phyloP scores from a whole-genome alignment of 176 grass and related monocot species.

The Aegilops tauschii region DNA sequence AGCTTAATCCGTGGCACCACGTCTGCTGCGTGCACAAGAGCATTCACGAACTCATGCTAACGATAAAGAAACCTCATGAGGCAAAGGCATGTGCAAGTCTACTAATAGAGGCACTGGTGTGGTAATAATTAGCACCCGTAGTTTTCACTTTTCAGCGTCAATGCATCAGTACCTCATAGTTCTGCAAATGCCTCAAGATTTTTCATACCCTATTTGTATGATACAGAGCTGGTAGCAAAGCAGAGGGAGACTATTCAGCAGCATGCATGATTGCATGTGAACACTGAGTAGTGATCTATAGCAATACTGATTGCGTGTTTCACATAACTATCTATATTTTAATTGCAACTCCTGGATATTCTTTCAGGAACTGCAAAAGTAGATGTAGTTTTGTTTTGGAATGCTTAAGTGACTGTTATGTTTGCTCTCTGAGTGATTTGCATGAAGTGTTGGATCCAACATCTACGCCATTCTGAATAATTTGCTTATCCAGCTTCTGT shows the following conservation, averaged over 20 bases:
- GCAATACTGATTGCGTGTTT: not conserved
- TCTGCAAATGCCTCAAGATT: not conserved
- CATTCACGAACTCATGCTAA: not conserved
- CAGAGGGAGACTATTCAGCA: not conserved
- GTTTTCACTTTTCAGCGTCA: not conserved
- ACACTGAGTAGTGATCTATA: not conserved
- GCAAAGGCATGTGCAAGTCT: not conserved
- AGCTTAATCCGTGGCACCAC: not conserved
- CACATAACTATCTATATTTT: not conserved
- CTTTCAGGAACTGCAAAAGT: not conserved
- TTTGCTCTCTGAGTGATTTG: not conserved
- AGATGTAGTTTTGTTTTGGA: not conserved
- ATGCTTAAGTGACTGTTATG: not conserved
- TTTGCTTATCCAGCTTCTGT: not conserved
- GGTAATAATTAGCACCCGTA: not conserved
- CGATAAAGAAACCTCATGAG: not conserved
- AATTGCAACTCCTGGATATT: not conserved
- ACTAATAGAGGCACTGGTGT: not conserved
- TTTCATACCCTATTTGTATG: not conserved
- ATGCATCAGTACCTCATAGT: not conserved
- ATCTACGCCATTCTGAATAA: not conserved
- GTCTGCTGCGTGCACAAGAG: not conserved
- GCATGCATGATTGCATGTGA: not conserved
- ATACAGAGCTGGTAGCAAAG: not conserved
- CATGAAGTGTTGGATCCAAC: not conserved